Evolutionary conservation across 2,329 filamentous ascomycete genomes (phyloP), one percentile per base, ranked within the genome.

Genomic region (Nothomitra cinnamomea): DNA sequence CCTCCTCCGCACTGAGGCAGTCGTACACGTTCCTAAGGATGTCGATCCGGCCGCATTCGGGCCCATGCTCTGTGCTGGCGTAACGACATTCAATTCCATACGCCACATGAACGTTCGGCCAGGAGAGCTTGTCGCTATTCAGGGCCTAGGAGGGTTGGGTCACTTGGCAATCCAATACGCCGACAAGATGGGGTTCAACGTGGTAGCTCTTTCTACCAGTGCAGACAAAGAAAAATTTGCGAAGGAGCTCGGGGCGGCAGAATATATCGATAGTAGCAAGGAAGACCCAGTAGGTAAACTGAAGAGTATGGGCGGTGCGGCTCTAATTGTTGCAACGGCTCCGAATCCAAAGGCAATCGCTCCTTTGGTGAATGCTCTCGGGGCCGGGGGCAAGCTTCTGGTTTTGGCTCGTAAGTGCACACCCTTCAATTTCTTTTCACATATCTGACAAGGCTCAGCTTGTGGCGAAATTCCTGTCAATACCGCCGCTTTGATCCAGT

Each of bases 81-180:
- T 76, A 3, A 76, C 73, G 0, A 72, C 74, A 12, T 77, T 75
- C 66, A 73, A 74, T 54, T 65, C 69, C 5, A 70, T 77, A 50
- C 67, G 72, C 2, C 65, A 72, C 10, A 72, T 74, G 69, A 65
- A 68, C 24, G 64, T 75, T 50, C 60, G 61, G 0, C 61, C 67
- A 0, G 74, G 72, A 6, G 70, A 70, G 36, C 62, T 65, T 2
- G 71, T 77, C 2, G 74, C 72, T 0, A 63, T 78, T 15, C 71
- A 76, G 58, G 75, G 75, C 3, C 65, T 78, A 2, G 75, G 75
- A 3, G 72, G 72, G 0, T 64, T 75, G 1, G 74, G 74, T 2
- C 74, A 77, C 63, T 61, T 77, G 4, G 75, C 73, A 0, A 60
- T 78, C 38, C 74, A 77, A 57, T 77, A 74, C 56, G 68, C 73